These are phyloP conservation scores for Eustoma russellianum DNA, from an alignment of 257 asterid species.

Conservation along the genomic window DNA sequence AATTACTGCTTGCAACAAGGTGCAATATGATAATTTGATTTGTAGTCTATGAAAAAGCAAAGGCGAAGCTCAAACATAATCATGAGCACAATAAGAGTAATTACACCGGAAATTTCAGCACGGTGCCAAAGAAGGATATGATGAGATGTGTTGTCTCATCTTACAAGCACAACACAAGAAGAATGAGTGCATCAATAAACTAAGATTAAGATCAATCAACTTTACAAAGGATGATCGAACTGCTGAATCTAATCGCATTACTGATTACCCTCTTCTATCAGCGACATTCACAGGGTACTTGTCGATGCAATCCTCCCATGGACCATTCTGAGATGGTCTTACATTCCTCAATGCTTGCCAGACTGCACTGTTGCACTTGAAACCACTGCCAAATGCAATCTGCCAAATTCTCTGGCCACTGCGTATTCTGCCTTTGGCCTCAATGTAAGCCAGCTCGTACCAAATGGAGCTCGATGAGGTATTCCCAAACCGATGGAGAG, in stretches of 20 bases:
- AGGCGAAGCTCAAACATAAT: too few relatives aligned
- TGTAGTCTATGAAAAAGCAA: too few relatives aligned
- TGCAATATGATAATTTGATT: too few relatives aligned
- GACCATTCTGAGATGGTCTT: conserved; percentile 37
- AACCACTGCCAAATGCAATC: conserved; percentile 77
- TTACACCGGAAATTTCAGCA: too few relatives aligned
- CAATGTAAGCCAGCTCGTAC: conserved; percentile 69
- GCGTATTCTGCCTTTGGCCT: conserved; percentile 65
- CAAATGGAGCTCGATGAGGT: conserved; percentile 81
- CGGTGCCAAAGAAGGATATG: too few relatives aligned
- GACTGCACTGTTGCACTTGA: conserved; percentile 75
- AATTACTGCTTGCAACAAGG: too few relatives aligned
- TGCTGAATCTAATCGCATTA: not conserved
- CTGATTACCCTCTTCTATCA: conserved; percentile 28
- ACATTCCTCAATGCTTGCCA: conserved; percentile 61
- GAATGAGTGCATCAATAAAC: too few relatives aligned
- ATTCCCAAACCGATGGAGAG: conserved; percentile 75
- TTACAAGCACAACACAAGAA: too few relatives aligned
- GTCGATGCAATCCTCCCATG: conserved; percentile 73
- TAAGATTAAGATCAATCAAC: too few relatives aligned
- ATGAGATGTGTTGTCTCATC: too few relatives aligned
- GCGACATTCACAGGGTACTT: conserved; percentile 48
- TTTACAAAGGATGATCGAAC: too few relatives aligned
- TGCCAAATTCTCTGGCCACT: conserved; percentile 67
- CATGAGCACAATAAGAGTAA: too few relatives aligned